phyloP scores from a whole-genome alignment of 2,329 filamentous ascomycete species.

The Monilinia vaccinii-corymbosi region DNA sequence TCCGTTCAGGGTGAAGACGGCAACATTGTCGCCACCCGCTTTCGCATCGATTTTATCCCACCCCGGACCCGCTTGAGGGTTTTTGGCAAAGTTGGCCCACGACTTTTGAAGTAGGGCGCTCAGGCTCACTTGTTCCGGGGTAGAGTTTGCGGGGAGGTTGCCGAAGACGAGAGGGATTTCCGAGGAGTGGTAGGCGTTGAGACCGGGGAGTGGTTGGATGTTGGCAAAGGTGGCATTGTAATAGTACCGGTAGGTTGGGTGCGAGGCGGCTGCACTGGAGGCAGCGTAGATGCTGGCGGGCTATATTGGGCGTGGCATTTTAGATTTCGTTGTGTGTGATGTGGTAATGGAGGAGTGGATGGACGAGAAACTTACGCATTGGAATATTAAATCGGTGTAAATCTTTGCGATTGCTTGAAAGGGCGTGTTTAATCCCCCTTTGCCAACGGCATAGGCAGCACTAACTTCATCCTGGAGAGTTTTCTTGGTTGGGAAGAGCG shows the following conservation, averaged over 20 bases:
- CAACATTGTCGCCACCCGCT: background rate
- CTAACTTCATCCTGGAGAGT: background rate
- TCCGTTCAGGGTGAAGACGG: background rate
- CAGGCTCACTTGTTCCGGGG: background rate
- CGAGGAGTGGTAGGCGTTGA: constrained; percentile 8
- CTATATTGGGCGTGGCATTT: background rate
- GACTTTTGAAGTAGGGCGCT: background rate
- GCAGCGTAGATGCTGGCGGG: background rate
- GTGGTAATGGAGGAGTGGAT: background rate
- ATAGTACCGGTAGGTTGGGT: constrained; percentile 7
- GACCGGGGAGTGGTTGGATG: background rate
- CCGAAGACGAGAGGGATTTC: constrained; percentile 6
- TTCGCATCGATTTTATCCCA: background rate
- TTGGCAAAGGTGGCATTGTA: constrained; percentile 9
- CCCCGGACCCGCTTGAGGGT: background rate
- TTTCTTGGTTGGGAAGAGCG: background rate
- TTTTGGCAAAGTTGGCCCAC: constrained; percentile 3
- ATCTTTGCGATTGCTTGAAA: background rate
- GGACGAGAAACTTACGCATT: constrained; percentile 1
- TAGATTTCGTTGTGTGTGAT: background rate
- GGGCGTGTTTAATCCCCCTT: background rate
- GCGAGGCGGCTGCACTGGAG: background rate
- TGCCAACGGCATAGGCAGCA: background rate
- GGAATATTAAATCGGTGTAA: background rate
- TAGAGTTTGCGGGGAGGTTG: background rate